phyloP scores from a whole-genome alignment of 352 stramenopile species.

The Pythium grandisporangium region DNA sequence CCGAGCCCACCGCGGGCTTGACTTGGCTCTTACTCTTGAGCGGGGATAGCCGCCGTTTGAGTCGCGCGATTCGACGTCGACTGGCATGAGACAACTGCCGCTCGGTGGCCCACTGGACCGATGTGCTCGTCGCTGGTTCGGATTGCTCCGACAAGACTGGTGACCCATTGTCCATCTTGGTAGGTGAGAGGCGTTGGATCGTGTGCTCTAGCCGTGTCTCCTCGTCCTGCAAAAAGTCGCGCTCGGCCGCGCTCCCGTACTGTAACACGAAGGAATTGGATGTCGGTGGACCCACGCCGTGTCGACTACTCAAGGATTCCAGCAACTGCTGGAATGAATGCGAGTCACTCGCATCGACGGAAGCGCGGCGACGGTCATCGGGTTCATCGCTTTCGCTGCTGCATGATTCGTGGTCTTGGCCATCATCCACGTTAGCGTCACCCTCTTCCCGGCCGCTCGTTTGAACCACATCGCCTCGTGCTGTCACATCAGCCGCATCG shows the following conservation, averaged over 20 bases:
- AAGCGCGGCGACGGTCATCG: no score
- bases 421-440: conserved; percentile 4
- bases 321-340: conserved; percentile 38
- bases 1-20: no score
- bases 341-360: no score
- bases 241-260: conserved; percentile 18
- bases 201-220: conserved; percentile 16
- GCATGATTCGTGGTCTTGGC: not conserved
- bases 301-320: conserved; percentile 9
- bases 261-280: conserved; percentile 21
- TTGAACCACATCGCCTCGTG: no score
- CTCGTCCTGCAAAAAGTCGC: conserved; percentile 43
- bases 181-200: not conserved
- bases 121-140: conserved; percentile 1
- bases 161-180: not conserved
- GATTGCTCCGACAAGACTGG: not conserved
- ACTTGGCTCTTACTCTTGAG: conserved; percentile 9
- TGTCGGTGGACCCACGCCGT: conserved; percentile 7
- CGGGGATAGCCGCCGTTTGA: conserved; percentile 13
- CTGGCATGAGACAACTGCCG: conserved; percentile 2
- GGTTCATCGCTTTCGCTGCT: no score
- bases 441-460: no score
- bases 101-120: conserved; percentile 2
- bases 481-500: no score
- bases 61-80: conserved; percentile 4